phyloP scores from a whole-genome alignment of 192 early-diverging fungal species.

The Podila epigama region DNA sequence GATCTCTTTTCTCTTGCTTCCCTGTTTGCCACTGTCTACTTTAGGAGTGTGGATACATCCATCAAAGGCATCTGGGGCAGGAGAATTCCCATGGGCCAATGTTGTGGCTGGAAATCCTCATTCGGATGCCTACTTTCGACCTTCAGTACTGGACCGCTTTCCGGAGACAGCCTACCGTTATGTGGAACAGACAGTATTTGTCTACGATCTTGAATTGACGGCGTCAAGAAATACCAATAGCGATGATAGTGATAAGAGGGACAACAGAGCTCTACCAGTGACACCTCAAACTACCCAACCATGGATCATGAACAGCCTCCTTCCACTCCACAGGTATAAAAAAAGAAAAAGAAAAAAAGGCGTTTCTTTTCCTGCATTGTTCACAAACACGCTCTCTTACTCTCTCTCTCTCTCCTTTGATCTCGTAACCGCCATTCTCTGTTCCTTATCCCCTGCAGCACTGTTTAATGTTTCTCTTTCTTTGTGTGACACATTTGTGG shows the following conservation, averaged over 20 bases:
- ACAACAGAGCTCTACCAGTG: too few relatives aligned
- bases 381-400: too few relatives aligned
- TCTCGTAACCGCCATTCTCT: neutral
- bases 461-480: neutral
- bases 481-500: neutral
- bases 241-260: neutral
- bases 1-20: too few relatives aligned
- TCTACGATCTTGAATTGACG: constrained; percentile 21
- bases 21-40: too few relatives aligned
- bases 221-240: neutral
- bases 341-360: too few relatives aligned
- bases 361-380: too few relatives aligned
- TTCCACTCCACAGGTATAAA: constrained; percentile 42
- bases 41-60: constrained; percentile 36
- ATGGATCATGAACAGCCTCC: constrained; percentile 42
- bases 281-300: constrained; percentile 16
- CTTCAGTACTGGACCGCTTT: constrained; percentile 18
- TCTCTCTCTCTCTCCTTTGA: neutral
- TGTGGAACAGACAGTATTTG: constrained; percentile 38
- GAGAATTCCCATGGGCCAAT: constrained; percentile 24
- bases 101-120: constrained; percentile 33
- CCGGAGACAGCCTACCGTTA: constrained; percentile 25
- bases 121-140: constrained; percentile 38
- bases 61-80: neutral
- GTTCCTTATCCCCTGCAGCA: neutral